Percentiles rank a stretch among this genome's conserved stretches.
Conservation (phyloP, 495 filamentous ascomycete genomes). For the Xylaria scruposa region DNA sequence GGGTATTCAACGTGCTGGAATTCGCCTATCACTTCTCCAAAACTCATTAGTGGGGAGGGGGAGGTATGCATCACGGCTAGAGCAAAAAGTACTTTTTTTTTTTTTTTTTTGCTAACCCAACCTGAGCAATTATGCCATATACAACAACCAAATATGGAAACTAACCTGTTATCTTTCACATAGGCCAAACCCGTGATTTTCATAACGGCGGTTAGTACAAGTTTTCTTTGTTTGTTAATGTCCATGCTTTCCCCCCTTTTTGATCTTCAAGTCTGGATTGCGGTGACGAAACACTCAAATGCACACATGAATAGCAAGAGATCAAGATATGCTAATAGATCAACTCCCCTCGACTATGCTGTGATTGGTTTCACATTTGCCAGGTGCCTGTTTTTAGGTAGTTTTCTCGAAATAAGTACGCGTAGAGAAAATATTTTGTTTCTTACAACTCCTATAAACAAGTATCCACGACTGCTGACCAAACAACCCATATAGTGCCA, state of each 20-base stretch:
- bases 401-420: background rate
- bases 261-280: too few species aligned
- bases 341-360: background rate
- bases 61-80: background rate
- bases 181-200: background rate
- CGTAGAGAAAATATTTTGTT: background rate
- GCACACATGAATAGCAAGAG: background rate
- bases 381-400: background rate
- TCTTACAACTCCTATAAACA: background rate
- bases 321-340: background rate
- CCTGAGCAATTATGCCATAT: background rate
- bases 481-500: background rate
- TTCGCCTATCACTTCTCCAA: background rate
- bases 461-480: background rate
- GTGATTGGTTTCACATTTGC: background rate
- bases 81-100: background rate
- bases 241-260: too few species aligned
- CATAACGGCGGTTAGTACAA: background rate
- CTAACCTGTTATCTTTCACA: too few species aligned
- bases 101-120: background rate
- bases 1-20: background rate
- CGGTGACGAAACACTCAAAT: background rate
- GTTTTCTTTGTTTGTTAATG: background rate
- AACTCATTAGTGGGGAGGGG: background rate
- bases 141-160: background rate